These are phyloP conservation scores for Phycomyces nitens DNA, from an alignment of 192 early-diverging fungal genomes.

Conservation along the genomic window DNA sequence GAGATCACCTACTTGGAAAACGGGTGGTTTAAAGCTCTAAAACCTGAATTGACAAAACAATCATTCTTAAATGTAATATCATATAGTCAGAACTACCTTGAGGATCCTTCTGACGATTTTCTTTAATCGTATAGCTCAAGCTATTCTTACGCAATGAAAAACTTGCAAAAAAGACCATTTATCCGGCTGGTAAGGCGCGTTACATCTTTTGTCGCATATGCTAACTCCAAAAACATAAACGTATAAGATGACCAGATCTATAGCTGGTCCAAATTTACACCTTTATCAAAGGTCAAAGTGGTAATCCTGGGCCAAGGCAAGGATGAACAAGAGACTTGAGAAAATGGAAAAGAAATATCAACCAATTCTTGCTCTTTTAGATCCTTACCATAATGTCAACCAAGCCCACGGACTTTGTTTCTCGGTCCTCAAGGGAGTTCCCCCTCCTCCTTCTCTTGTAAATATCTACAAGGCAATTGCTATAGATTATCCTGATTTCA, in stretches of 20 bases:
- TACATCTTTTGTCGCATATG: background rate
- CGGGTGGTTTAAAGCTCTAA: slow-evolving; percentile 68
- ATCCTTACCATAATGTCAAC: slow-evolving; percentile 64
- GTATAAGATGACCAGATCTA: slow-evolving; percentile 71
- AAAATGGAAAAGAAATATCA: too few relatives aligned
- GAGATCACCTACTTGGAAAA: slow-evolving; percentile 69
- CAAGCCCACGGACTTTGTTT: slow-evolving; percentile 94
- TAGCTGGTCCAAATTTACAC: slow-evolving; percentile 76
- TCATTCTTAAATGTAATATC: slow-evolving; percentile 54
- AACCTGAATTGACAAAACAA: slow-evolving; percentile 55
- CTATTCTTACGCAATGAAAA: slow-evolving; percentile 59
- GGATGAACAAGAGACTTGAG: slow-evolving; percentile 17
- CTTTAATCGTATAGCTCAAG: slow-evolving; percentile 61
- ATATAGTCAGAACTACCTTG: background rate
- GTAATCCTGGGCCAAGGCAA: slow-evolving; percentile 93
- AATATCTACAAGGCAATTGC: slow-evolving; percentile 89
- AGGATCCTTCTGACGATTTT: background rate
- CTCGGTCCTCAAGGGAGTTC: slow-evolving; percentile 77
- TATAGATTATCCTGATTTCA: slow-evolving; percentile 68
- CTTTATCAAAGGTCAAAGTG: slow-evolving; percentile 66
- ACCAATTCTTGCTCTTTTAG: too few relatives aligned
- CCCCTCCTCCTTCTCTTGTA: slow-evolving; percentile 77
- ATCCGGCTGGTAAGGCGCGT: slow-evolving; percentile 52
- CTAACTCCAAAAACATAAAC: background rate
- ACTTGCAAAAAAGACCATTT: slow-evolving; percentile 52